Evolutionary conservation across 257 asterid species (phyloP).

Genomic region (Penstemon eatonii): DNA sequence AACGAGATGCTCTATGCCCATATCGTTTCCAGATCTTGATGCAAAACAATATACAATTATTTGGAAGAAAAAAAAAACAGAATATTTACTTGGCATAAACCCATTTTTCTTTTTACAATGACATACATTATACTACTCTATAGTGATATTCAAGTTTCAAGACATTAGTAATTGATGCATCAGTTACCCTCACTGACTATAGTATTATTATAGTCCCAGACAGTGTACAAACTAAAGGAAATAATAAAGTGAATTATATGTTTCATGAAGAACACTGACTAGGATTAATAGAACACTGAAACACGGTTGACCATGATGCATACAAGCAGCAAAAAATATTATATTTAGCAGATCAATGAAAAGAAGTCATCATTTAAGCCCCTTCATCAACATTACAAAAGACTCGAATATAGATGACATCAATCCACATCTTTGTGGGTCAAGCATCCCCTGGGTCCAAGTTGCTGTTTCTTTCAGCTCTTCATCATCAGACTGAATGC

Average conservation of each 20-base stretch:
- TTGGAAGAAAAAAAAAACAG: too few species aligned
- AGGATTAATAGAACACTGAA: slow-evolving; percentile 35
- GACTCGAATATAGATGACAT: slow-evolving; percentile 31
- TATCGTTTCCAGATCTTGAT: slow-evolving; percentile 39
- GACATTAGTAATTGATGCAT: too few species aligned
- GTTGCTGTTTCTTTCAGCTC: slow-evolving; percentile 79
- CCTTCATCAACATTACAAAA: slow-evolving; percentile 31
- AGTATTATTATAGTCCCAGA: too few species aligned
- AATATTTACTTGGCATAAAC: too few species aligned
- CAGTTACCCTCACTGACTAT: too few species aligned
- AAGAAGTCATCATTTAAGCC: slow-evolving; percentile 40
- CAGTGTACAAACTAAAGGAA: too few species aligned
- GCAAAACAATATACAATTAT: neutral
- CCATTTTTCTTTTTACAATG: too few species aligned
- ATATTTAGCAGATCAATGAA: slow-evolving; percentile 37
- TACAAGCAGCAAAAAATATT: slow-evolving; percentile 28
- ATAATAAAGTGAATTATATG: neutral
- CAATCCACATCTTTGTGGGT: slow-evolving; percentile 25
- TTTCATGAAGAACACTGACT: neutral
- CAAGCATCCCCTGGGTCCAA: slow-evolving; percentile 89
- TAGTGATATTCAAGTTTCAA: too few species aligned
- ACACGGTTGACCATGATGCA: slow-evolving; percentile 35
- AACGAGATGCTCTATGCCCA: slow-evolving; percentile 46
- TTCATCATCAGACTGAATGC: slow-evolving; percentile 79
- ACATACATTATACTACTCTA: too few species aligned